Base-by-base conservation (phyloP, 2,329 filamentous ascomycete species). In the Trichoderma sp. region DNA sequence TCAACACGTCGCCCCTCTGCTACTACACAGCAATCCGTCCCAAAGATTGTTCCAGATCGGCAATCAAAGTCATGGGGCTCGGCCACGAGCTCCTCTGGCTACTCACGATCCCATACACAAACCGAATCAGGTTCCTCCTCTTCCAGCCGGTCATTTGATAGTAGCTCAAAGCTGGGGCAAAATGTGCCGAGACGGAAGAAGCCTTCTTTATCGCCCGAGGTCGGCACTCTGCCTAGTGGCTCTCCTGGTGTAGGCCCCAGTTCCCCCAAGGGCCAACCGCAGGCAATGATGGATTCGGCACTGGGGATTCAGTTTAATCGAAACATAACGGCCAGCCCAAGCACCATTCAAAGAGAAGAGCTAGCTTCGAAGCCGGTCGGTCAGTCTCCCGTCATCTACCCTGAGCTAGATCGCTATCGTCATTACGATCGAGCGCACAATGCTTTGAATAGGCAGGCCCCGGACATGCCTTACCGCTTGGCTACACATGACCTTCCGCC, bases 401-500 rank as follows among this genome's bases (percentile, higher is more conserved):
- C 91, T 2, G 91, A 92, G 78, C 82, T 92, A 21, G 91, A 92
- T 80, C 87, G 91, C 38, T 92, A 92, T 79, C 86, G 89, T 77
- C 84, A 87, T 73, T 81, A 87, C 67, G 83, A 85, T 68, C 84
- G 84, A 6, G 85, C 84, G 1, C 80, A 81, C 14, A 79, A 80
- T n/a, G 80, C 81, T n/a, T 79, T 78, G 77, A 83, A 78, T 81
- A 81, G 75, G 78, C 82, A 69, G 77, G 83, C 78, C 38, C 81
- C 86, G 59, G 89, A 90, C 64, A 80, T 89, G 21, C 88, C 88
- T 4, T 89, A 89, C 78, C 88, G 88, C 56, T 82, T 93, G 27
- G 87, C 91, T 35, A 92, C 91, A 3, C 89, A 93, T 72, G 89
- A 93, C 78, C 85, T 93, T 6, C 90, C 91, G n/a, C 90, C 91